Percentiles rank a stretch among this genome's conserved stretches.
Evolutionary conservation across 2,329 filamentous ascomycete genomes (phyloP).

Genomic region (Neofusicoccum kwambonambiense): DNA sequence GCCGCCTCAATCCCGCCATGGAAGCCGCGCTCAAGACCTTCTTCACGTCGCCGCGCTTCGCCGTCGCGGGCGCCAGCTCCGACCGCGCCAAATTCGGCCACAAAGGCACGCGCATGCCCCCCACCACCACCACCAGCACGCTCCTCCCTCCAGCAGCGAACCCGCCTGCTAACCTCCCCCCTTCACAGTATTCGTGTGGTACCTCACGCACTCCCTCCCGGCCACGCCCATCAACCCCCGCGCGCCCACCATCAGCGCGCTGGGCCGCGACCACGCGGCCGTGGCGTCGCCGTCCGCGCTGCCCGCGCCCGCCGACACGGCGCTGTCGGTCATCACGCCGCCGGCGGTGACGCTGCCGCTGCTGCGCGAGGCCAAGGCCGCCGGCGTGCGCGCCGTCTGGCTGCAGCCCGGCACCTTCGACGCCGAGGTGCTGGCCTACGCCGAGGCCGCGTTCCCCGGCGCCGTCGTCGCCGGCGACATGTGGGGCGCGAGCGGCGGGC

Average conservation of each 20-base stretch:
- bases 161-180: constrained; percentile 34
- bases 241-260: constrained; percentile 62
- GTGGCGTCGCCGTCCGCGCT: constrained; percentile 66
- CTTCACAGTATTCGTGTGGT: constrained; percentile 82
- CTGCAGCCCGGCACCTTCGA: constrained; percentile 89
- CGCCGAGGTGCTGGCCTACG: constrained; percentile 69
- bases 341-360: constrained; percentile 73
- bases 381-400: constrained; percentile 76
- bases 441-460: constrained; percentile 66
- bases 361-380: constrained; percentile 71
- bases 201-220: constrained; percentile 70
- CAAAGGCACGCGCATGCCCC: constrained; percentile 58
- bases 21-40: constrained; percentile 73
- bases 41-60: constrained; percentile 76
- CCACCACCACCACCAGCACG: too few relatives aligned
- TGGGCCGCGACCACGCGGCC: constrained; percentile 59
- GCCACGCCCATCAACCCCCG: constrained; percentile 83
- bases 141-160: background rate
- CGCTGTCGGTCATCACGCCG: constrained; percentile 83
- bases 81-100: constrained; percentile 85
- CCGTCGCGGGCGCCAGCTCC: constrained; percentile 85
- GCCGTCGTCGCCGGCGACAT: constrained; percentile 60
- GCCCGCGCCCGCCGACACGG: constrained; percentile 65
- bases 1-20: constrained; percentile 43
- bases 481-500: constrained; percentile 24